Evolutionary conservation across 768 basidiomycete species (phyloP), one percentile per base, ranked within the genome.

Genomic region (Daedaleopsis nitida): DNA sequence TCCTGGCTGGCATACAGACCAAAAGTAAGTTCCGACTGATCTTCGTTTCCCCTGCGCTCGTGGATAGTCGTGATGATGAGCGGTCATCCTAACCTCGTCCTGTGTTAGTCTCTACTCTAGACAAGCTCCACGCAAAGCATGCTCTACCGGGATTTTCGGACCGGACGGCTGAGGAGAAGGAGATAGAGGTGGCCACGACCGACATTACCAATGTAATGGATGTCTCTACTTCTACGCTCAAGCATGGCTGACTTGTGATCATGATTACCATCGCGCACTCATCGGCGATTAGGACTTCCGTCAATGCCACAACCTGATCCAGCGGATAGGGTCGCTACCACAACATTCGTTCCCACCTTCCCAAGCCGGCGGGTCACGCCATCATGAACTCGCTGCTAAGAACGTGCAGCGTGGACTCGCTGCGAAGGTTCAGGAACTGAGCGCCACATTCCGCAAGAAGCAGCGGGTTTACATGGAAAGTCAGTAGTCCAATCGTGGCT

Each of bases 391-490:
- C 43, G 85, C 94, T 1, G 90, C 93, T 37, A 92, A 91, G 78
- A 98, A 99, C 73, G 92, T 98, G 21, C 97, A 98, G 74, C 86
- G 94, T 44, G 95, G 88, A 21, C 85, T 99, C 55, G 97, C 97
- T n/a, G 94, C 92, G 39, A 94, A 94, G 74, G 86, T 98, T 13
- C 97, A 98, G 77, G 93, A 94, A 68, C 81, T 95, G 55, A 96
- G 94, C 68, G 90, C 89, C 21, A 80, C 87, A 13, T 98, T 99
- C 72, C 86, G 97, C 64, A 98, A 97, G 81, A 98, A 96, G 79
- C 97, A 99, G 76, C 88, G 94, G 61, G 91, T 96, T 35, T 98
- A 98, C 75, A 91, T 99, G 91, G 91, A 97, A 77, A 96, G 97
- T 96, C 73, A 76, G 96, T 83, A 27, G 38, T 54, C 49, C 47